Conservation (phyloP, 345 rosid genomes). For the Dipteronia sinensis region DNA sequence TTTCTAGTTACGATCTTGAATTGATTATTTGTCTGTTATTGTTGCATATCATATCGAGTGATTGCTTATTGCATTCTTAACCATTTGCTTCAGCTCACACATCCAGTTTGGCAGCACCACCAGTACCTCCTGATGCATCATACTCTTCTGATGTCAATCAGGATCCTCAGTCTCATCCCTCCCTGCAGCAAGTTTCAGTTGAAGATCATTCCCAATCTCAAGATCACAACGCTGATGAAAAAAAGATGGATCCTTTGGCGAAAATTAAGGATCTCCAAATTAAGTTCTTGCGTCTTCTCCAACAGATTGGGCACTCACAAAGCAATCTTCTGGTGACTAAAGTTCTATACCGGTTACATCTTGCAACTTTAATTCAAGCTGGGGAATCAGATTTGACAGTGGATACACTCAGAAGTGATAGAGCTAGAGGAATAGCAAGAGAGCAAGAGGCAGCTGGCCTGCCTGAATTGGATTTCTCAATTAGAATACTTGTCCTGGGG, state of each 20-base stretch:
- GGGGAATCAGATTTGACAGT: constrained; percentile 67
- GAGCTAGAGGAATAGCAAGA: constrained; percentile 58
- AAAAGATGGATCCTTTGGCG: constrained; percentile 50
- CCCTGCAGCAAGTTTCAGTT: constrained; percentile 40
- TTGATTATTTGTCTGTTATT: not conserved
- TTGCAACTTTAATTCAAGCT: constrained; percentile 76
- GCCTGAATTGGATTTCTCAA: constrained; percentile 67
- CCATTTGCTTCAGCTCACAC: constrained; percentile 38
- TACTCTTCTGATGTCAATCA: constrained; percentile 42
- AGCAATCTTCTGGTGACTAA: constrained; percentile 73
- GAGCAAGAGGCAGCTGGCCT: constrained; percentile 73
- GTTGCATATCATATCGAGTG: constrained; percentile 6
- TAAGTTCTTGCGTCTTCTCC: constrained; percentile 71
- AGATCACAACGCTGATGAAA: constrained; percentile 22
- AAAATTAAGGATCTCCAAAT: constrained; percentile 70
- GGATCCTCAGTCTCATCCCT: constrained; percentile 37
- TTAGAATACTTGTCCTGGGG: constrained; percentile 80
- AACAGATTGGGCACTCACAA: constrained; percentile 57
- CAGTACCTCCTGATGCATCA: constrained; percentile 35
- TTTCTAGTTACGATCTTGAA: not conserved
- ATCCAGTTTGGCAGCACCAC: constrained; percentile 35
- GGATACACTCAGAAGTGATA: constrained; percentile 49
- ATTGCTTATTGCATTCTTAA: constrained; percentile 25
- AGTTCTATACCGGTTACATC: constrained; percentile 76
- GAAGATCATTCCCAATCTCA: constrained; percentile 41